Evolutionary conservation across 495 filamentous ascomycete species (phyloP).

Genomic region (Aspergillus campestris): DNA sequence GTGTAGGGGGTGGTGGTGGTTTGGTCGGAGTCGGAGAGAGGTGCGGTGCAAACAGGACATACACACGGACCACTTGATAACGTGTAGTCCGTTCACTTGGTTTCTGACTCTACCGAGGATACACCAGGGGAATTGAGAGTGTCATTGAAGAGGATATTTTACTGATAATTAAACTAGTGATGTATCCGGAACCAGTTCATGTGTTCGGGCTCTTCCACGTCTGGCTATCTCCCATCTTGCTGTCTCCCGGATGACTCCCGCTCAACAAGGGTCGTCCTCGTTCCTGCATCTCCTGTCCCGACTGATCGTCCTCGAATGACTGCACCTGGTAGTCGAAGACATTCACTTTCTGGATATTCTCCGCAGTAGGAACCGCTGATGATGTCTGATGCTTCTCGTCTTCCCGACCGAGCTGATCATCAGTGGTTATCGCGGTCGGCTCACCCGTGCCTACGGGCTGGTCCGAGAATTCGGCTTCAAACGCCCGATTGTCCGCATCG

Average conservation of each 20-base stretch:
- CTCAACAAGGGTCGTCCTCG: slow-evolving; percentile 17
- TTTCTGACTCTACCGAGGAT: not conserved
- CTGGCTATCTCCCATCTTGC: too few relatives aligned
- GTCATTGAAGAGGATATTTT: too few relatives aligned
- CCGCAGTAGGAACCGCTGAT: not conserved
- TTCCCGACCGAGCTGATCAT: not conserved
- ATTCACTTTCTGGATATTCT: slow-evolving; percentile 21
- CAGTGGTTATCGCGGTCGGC: too few relatives aligned
- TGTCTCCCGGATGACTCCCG: not conserved
- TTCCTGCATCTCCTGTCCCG: slow-evolving; percentile 35
- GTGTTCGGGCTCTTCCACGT: too few relatives aligned
- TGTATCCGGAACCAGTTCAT: too few relatives aligned
- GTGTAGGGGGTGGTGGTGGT: too few relatives aligned
- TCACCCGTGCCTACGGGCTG: too few relatives aligned
- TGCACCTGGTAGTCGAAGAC: slow-evolving; percentile 38
- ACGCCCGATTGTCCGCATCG: slow-evolving; percentile 37
- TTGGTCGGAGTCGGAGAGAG: not conserved
- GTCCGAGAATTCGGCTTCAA: slow-evolving; percentile 30
- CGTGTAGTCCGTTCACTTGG: not conserved
- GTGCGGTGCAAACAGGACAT: slow-evolving; percentile 12
- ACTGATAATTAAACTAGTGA: too few relatives aligned
- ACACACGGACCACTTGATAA: slow-evolving; percentile 2
- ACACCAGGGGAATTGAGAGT: too few relatives aligned
- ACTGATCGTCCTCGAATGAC: slow-evolving; percentile 22
- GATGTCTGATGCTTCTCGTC: not conserved